A percentile compares a stretch with the other conserved stretches of the same genome.
These are phyloP conservation scores for Mycosphaerelloides madeirae DNA, from an alignment of 2,329 filamentous ascomycete species.

Conservation along the genomic window DNA sequence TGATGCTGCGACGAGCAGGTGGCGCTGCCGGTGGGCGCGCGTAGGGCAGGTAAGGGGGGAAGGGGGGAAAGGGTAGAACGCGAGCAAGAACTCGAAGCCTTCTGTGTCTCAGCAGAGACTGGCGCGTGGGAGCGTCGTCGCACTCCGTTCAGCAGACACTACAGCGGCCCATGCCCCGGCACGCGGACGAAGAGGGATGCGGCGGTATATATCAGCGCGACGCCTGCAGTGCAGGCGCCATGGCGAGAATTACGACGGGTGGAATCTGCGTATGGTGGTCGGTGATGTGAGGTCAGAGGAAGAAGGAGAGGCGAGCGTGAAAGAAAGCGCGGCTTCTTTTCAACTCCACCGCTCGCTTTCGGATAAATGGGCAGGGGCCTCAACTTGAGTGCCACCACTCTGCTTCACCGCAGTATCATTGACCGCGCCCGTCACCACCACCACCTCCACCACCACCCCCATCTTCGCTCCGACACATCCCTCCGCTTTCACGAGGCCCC, in stretches of 20 bases:
- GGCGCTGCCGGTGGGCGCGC: no score
- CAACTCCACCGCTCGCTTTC: background rate
- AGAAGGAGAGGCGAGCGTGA: background rate
- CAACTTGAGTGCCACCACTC: background rate
- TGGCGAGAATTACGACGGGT: conserved; percentile 10
- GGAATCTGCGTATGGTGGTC: conserved; percentile 5
- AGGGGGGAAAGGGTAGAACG: background rate
- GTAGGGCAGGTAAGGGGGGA: background rate
- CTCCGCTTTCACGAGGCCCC: conserved; percentile 3
- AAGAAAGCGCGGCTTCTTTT: background rate
- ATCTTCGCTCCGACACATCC: conserved; percentile 3
- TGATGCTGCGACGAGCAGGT: conserved; percentile 1
- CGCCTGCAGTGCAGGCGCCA: conserved; percentile 13
- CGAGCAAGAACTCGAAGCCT: no score
- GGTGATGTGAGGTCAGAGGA: conserved; percentile 4
- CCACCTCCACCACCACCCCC: conserved; percentile 2
- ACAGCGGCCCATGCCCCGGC: conserved; percentile 6
- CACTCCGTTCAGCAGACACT: conserved; percentile 7
- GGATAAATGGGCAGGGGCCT: no score
- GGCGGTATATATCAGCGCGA: conserved; percentile 10
- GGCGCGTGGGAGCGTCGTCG: background rate
- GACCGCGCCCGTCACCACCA: background rate
- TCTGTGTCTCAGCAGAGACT: background rate
- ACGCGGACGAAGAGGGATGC: conserved; percentile 8
- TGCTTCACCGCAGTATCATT: conserved; percentile 2